Evolutionary conservation across 1,284 basidiomycete species (phyloP).

Genomic region (Sanghuangporus weigelae): DNA sequence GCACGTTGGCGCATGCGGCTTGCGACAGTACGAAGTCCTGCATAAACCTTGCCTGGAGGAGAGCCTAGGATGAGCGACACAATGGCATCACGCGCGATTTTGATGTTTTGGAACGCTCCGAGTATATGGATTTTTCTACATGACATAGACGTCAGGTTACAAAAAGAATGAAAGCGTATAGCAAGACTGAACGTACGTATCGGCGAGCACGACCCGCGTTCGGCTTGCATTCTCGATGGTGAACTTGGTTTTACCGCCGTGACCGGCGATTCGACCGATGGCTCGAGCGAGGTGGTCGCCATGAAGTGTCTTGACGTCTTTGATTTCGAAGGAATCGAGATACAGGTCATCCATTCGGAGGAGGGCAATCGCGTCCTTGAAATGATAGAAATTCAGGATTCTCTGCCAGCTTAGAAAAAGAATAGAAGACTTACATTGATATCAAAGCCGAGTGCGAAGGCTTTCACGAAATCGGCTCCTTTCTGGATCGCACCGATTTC

Average conservation of each 20-base stretch:
- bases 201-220: constrained; percentile 94
- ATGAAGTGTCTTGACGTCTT: constrained; percentile 97
- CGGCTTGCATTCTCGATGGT: constrained; percentile 97
- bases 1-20: constrained; percentile 91
- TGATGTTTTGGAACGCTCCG: constrained; percentile 96
- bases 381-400: constrained; percentile 9
- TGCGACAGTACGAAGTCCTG: constrained; percentile 85
- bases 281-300: constrained; percentile 96
- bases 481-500: constrained; percentile 91
- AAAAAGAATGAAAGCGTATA: not conserved
- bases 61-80: constrained; percentile 94
- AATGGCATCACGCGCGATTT: constrained; percentile 92
- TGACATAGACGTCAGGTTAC: not conserved
- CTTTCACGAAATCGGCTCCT: constrained; percentile 97
- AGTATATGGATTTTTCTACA: constrained; percentile 88
- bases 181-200: constrained; percentile 66
- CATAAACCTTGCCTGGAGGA: constrained; percentile 96
- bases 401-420: constrained; percentile 4
- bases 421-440: constrained; percentile 60
- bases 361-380: constrained; percentile 90
- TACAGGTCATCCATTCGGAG: constrained; percentile 95
- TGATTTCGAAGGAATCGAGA: constrained; percentile 97
- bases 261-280: constrained; percentile 96
- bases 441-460: constrained; percentile 92
- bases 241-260: constrained; percentile 97